phyloP scores from a whole-genome alignment of 2,329 filamentous ascomycete genomes.

The Arthrobotrys sinensis region DNA sequence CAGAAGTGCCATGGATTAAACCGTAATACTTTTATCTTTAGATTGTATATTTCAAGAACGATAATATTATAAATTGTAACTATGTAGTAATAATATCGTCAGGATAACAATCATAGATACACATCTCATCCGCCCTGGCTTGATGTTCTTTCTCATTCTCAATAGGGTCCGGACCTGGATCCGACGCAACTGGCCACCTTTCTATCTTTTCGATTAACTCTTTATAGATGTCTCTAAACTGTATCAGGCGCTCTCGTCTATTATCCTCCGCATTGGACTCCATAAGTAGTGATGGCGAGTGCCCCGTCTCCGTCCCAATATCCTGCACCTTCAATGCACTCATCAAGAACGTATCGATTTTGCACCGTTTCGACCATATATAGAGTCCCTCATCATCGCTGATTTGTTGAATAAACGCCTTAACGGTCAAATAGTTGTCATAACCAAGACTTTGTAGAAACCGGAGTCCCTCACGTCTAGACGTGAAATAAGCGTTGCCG shows the following conservation, averaged over 20 bases:
- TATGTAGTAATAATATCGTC: not conserved
- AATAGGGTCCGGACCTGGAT: not conserved
- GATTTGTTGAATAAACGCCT: not conserved
- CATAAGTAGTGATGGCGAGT: not conserved
- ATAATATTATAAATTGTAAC: not conserved
- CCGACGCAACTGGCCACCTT: not conserved
- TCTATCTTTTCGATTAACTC: not conserved
- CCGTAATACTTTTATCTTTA: too few relatives aligned
- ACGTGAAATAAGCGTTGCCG: not conserved
- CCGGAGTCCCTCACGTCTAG: not conserved
- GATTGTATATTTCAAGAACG: too few relatives aligned
- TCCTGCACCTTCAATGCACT: not conserved
- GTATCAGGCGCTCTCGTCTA: not conserved
- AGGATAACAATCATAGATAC: not conserved
- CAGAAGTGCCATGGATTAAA: too few relatives aligned
- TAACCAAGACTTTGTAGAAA: constrained; percentile 11
- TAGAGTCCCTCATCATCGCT: not conserved
- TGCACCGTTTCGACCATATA: not conserved
- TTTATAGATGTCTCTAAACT: not conserved
- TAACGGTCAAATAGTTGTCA: not conserved
- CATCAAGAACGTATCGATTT: not conserved
- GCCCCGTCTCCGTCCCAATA: not conserved
- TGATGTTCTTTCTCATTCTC: not conserved
- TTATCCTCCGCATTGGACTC: not conserved
- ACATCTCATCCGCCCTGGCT: not conserved